Evolutionary conservation across 1,139 yeast genomes (phyloP).

Genomic region (Nematodospora anomalae): DNA sequence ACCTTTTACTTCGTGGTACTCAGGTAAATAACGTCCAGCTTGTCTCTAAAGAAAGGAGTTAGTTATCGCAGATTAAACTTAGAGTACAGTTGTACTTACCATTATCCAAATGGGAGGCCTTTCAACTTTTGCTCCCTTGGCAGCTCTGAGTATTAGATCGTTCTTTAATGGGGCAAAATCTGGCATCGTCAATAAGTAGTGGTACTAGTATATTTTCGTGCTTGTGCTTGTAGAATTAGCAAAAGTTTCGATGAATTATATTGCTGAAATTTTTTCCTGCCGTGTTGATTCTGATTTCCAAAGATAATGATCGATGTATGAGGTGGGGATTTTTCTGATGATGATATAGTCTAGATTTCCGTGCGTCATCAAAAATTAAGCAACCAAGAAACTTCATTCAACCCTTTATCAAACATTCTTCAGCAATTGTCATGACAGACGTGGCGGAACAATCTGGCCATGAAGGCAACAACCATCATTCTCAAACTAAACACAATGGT

Average conservation of each 20-base stretch:
- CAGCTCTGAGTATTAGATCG: constrained; percentile 89
- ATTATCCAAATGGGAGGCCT: constrained; percentile 98
- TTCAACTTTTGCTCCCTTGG: constrained; percentile 77
- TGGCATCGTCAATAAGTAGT: constrained; percentile 20
- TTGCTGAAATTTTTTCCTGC: no score
- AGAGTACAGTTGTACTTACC: constrained; percentile 44
- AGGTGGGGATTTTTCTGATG: no score
- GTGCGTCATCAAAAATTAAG: not conserved
- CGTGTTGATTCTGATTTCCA: no score
- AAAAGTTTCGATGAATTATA: no score
- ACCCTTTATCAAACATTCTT: not conserved
- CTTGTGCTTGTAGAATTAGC: no score
- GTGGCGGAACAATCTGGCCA: not conserved
- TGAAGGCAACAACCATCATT: no score
- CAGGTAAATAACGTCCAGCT: constrained; percentile 88
- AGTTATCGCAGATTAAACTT: constrained; percentile 7
- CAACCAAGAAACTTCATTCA: not conserved
- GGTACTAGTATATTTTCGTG: not conserved
- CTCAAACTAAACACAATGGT: no score
- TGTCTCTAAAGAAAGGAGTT: constrained; percentile 51
- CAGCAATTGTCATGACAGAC: not conserved
- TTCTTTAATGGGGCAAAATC: constrained; percentile 74
- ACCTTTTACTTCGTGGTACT: constrained; percentile 87
- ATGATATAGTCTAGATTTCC: no score
- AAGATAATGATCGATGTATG: no score